Conservation (phyloP, 2,329 filamentous ascomycete genomes). For the Calonectria pteridis region DNA sequence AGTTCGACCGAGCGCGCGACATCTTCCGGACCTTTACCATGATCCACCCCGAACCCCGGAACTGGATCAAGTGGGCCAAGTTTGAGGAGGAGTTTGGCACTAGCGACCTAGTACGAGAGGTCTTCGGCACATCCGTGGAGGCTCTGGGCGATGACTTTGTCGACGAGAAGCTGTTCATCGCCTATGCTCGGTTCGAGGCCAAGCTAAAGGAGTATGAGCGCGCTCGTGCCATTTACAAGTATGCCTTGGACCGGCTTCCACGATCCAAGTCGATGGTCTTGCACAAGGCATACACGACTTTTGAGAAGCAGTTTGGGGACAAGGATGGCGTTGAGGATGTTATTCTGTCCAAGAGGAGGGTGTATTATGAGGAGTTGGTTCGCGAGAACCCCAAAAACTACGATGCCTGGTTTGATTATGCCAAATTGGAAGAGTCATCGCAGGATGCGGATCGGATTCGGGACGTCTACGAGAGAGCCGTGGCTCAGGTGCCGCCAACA, state of each 20-base stretch:
- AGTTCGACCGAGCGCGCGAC: conserved; percentile 88
- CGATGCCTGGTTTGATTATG: conserved; percentile 97
- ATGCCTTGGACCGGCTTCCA: conserved; percentile 90
- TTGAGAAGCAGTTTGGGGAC: conserved; percentile 98
- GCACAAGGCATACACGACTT: conserved; percentile 95
- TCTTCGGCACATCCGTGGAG: conserved; percentile 90
- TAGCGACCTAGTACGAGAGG: conserved; percentile 90
- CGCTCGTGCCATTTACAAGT: conserved; percentile 95
- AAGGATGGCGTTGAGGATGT: conserved; percentile 94
- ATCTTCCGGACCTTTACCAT: conserved; percentile 93
- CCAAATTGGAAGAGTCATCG: conserved; percentile 87
- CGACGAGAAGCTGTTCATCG: conserved; percentile 95
- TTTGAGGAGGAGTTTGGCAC: conserved; percentile 98
- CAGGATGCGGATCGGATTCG: conserved; percentile 86
- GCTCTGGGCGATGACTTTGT: conserved; percentile 93
- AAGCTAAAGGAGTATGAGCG: conserved; percentile 97
- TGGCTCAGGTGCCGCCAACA: conserved; percentile 93
- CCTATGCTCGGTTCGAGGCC: conserved; percentile 94
- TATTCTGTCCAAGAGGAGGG: conserved; percentile 90
- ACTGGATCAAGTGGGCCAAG: conserved; percentile 99
- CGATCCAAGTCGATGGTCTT: conserved; percentile 86
- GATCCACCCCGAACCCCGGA: conserved; percentile 92
- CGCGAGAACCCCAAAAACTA: conserved; percentile 97
- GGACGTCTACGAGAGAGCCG: conserved; percentile 94
- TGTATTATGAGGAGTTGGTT: conserved; percentile 94